These are phyloP conservation scores for Diaporthe sp. DNA, from an alignment of 2,329 filamentous ascomycete genomes.

Conservation along the genomic window DNA sequence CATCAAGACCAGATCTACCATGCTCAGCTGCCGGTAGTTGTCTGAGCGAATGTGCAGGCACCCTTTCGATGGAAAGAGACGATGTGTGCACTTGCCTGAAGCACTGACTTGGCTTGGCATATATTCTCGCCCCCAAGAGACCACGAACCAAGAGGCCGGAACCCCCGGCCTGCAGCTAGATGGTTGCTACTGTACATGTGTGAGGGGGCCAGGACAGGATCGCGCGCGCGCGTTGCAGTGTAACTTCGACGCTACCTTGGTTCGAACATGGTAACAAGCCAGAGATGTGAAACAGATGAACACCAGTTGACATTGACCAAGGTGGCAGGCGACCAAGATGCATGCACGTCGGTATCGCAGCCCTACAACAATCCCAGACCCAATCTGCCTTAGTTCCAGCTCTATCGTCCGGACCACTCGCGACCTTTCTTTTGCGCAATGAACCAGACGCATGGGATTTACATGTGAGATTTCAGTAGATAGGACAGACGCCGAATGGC, in stretches of 20 bases:
- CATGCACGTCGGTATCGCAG: not conserved
- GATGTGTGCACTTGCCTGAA: not conserved
- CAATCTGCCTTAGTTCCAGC: not conserved
- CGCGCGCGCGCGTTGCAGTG: not conserved
- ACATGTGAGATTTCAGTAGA: not conserved
- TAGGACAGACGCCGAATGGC: not conserved
- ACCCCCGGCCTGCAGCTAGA: not conserved
- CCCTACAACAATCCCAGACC: not conserved
- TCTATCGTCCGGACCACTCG: not conserved
- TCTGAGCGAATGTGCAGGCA: not conserved
- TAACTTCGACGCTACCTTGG: conserved; percentile 17
- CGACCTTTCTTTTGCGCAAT: not conserved
- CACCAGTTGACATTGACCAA: not conserved
- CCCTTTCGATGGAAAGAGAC: not conserved
- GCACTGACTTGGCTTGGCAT: too few species aligned
- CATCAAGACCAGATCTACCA: not conserved
- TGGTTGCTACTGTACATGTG: not conserved
- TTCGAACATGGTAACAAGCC: not conserved
- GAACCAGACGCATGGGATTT: not conserved
- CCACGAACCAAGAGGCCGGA: not conserved
- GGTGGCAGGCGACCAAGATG: not conserved
- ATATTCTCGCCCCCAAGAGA: too few species aligned
- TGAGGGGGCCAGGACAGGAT: not conserved
- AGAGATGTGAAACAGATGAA: not conserved
- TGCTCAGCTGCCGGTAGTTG: not conserved